Conservation (phyloP, 192 early-diverging fungal species). For the Obelidium mucronatum region DNA sequence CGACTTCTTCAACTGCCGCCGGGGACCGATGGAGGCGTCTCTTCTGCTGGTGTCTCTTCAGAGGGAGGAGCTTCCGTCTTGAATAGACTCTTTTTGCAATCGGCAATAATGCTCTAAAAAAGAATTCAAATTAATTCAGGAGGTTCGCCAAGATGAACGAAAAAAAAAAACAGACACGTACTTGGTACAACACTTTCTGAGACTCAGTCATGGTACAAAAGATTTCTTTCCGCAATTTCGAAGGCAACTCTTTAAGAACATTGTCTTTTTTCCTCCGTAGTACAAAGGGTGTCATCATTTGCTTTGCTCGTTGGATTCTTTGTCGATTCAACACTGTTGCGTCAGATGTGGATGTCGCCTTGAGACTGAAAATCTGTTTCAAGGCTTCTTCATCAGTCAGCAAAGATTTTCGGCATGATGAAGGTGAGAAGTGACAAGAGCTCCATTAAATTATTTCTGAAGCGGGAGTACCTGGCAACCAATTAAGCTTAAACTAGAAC, state of each 20-base stretch:
- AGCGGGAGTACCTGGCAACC: constrained; percentile 84
- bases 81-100: constrained; percentile 40
- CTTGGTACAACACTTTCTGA: constrained; percentile 46
- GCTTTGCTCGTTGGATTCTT: constrained; percentile 78
- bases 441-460: constrained; percentile 92
- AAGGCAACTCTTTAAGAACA: constrained; percentile 50
- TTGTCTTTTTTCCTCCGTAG: constrained; percentile 78
- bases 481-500: neutral
- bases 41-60: constrained; percentile 1
- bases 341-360: constrained; percentile 38
- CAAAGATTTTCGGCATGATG: constrained; percentile 83
- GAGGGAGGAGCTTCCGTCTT: neutral
- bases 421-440: constrained; percentile 80
- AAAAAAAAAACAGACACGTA: neutral
- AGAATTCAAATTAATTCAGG: neutral
- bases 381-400: constrained; percentile 60
- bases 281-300: constrained; percentile 90
- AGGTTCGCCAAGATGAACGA: neutral
- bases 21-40: neutral
- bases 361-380: constrained; percentile 69
- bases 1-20: constrained; percentile 5
- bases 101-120: constrained; percentile 40
- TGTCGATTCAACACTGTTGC: constrained; percentile 46
- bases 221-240: constrained; percentile 33
- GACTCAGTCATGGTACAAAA: constrained; percentile 35